Evolutionary conservation across 176 grass and related monocot genomes (phyloP), one percentile per base, ranked within the genome.

Genomic region (Rhynchospora tenuis): DNA sequence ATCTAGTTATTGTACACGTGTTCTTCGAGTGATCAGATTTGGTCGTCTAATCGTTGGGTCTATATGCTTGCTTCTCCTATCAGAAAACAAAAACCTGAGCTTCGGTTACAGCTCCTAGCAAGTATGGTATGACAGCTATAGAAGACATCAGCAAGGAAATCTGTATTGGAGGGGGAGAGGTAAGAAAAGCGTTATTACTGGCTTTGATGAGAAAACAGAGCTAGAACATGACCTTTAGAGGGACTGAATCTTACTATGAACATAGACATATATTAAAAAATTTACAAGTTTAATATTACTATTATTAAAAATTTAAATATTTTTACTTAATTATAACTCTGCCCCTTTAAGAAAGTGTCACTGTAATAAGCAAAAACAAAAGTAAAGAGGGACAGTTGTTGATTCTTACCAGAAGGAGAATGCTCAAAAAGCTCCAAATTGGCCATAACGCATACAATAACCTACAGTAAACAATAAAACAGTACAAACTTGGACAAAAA

Each of bases 391-490:
- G 27, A 58, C 17, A 59, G 31, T 16, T 67, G 64, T 55, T 68
- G 59, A 9, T 84, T 44, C 63, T 84, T 72, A 84, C 81, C 81
- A 84, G 58, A 44, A 84, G 81, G 60, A 58, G 82, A 73, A 59
- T 84, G 28, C 64, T 55, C 27, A 84, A 59, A 58, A 84, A 84
- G 50, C 82, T 61, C 82, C 82, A 84, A 56, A 84, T 60, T 59
- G 66, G 82, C 82, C 82, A 84, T 57, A 84, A 84, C 15, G 66
- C 66, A 84, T 56, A 84, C 50, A 71, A 61, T 54, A 84, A 58
- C 50, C 65, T 84, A 59, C 24, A 73, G 10, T 28, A 75, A 28
- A 26, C 24, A 50, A 72, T 50, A 12, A 73, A 45, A 50, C 3
- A 16, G 12, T 27, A 64, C 33, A 54, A 75, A 75, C 65, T 9